Base-by-base conservation (phyloP, 805 yeast species). In the Candida ortonii region DNA sequence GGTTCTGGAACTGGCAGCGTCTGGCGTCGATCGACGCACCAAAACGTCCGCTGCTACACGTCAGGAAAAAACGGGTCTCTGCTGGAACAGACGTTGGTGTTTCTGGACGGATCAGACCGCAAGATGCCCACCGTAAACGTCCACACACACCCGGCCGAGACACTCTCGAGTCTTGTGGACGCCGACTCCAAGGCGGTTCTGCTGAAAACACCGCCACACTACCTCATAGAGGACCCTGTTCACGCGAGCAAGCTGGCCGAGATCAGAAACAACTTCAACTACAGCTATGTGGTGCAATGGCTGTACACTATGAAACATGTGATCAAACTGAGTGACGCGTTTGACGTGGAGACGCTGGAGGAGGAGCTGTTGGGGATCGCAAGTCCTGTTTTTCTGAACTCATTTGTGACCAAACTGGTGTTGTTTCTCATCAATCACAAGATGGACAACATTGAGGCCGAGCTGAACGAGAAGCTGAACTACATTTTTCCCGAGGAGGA, bases 331-430 rank as follows among this genome's bases (percentile, higher is more conserved):
- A 60, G 64, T 6, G 84, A 78, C 34, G 64, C 64, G 9, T 74
- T 79, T 44, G 81, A 78, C 46, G 69, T 71, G 6, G 80, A 77
- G 38, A 59, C 71, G 13, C 68, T 79, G 40, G 87, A 80, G 48
- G 78, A 78, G 47, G 87, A 80, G 45, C 57, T 80, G 10, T 59
- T 77, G 16, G 71, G 70, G 11, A 43, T 68, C 15, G 60, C 62
- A 1, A 54, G 55, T 15, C 73, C 71, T 11, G 56, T 61, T 1
- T 55, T 65, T 28, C 59, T 77, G 33, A 64, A 65, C 36, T 69
- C 62, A 38, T 60, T 77, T 21, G 67, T 73, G 33, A 41, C 57
- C 7, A 67, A 67, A 17, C 53, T 73, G 33, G 55, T 72, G 24
- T 58, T 65, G 24, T 55, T 55, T 21, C 51, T 73, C 16, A 68